Conservation (phyloP, 2,329 filamentous ascomycete species). For the Penicillium aurantiogriseum region DNA sequence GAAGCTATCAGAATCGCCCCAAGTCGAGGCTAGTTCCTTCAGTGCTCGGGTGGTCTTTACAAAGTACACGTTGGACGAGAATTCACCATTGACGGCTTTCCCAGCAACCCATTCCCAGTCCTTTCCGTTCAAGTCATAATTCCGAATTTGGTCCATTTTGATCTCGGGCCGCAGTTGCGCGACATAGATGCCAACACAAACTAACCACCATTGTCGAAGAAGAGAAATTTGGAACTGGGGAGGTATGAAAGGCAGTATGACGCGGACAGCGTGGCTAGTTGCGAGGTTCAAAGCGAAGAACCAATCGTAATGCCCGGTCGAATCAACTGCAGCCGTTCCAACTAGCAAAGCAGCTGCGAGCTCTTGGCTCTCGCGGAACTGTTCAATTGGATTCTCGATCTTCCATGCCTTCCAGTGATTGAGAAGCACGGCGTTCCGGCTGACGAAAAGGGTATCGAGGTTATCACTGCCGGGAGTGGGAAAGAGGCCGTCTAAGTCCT, state of each 20-base stretch:
- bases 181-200: constrained; percentile 76
- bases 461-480: constrained; percentile 59
- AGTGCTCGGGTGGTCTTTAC: constrained; percentile 74
- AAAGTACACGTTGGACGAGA: constrained; percentile 74
- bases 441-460: constrained; percentile 64
- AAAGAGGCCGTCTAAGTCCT: constrained; percentile 67
- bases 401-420: constrained; percentile 92
- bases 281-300: constrained; percentile 80
- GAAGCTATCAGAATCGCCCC: constrained; percentile 46
- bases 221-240: constrained; percentile 69
- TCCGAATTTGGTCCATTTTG: constrained; percentile 61
- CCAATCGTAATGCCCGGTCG: constrained; percentile 68
- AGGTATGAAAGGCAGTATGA: constrained; percentile 76
- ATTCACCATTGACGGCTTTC: constrained; percentile 66
- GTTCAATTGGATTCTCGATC: constrained; percentile 65
- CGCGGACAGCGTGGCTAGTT: constrained; percentile 81
- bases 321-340: constrained; percentile 27
- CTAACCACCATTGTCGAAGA: constrained; percentile 85
- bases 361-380: constrained; percentile 70
- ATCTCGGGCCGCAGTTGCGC: constrained; percentile 70
- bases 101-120: constrained; percentile 76
- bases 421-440: constrained; percentile 68
- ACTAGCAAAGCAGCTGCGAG: constrained; percentile 50
- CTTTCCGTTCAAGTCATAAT: constrained; percentile 60
- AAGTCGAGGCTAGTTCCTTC: constrained; percentile 36